Evolutionary conservation across 2,329 filamentous ascomycete genomes (phyloP).

Genomic region (Diaporthe citrichinensis): DNA sequence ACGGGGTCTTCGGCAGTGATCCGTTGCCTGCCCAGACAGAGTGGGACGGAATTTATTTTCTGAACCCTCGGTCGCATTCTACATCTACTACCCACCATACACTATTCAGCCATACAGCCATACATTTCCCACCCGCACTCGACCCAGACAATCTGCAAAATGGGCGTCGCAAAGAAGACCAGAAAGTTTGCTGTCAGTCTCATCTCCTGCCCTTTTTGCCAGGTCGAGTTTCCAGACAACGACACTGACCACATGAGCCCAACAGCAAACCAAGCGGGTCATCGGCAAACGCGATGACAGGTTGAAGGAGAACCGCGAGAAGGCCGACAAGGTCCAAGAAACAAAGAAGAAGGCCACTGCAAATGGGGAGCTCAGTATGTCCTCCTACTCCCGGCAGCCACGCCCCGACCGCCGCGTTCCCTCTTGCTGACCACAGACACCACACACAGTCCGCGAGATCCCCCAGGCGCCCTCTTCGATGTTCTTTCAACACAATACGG

Average conservation of each 20-base stretch:
- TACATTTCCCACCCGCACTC: neutral
- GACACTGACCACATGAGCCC: constrained; percentile 20
- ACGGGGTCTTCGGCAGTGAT: neutral
- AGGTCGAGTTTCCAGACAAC: neutral
- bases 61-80: neutral
- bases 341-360: constrained; percentile 70
- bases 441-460: constrained; percentile 37
- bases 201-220: constrained; percentile 13
- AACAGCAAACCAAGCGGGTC: constrained; percentile 78
- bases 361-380: constrained; percentile 71
- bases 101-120: neutral
- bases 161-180: constrained; percentile 92
- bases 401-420: neutral
- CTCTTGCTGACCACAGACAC: constrained; percentile 25
- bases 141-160: constrained; percentile 54
- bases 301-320: constrained; percentile 84
- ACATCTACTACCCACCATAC: neutral
- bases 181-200: constrained; percentile 81
- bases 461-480: constrained; percentile 86
- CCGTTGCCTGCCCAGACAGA: constrained; percentile 33
- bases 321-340: constrained; percentile 71
- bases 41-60: neutral
- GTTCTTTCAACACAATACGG: constrained; percentile 92
- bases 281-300: constrained; percentile 86
- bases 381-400: neutral